A percentile compares a stretch with the other conserved stretches of the same genome.
Conservation (phyloP, 140 eudicot genomes). For the Anethum foeniculum region DNA sequence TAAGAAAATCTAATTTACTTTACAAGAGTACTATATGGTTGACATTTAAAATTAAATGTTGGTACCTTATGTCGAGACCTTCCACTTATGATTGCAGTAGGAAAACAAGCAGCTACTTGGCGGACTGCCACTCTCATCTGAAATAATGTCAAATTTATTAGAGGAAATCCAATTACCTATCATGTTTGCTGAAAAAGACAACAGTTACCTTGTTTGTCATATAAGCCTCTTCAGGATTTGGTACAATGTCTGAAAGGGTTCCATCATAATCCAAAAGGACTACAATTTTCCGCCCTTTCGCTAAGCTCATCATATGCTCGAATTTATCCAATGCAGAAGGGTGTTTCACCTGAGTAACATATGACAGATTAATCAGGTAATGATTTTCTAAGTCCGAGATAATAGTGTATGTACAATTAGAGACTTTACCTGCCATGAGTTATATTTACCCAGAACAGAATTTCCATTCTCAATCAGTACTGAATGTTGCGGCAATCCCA, state of each 20-base stretch:
- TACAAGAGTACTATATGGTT: background rate
- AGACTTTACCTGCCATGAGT: constrained; percentile 31
- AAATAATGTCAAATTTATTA: background rate
- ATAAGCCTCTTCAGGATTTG: constrained; percentile 36
- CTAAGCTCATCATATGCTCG: constrained; percentile 25
- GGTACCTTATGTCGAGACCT: constrained; percentile 34
- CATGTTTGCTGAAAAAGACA: background rate
- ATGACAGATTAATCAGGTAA: background rate
- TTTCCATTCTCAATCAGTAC: constrained; percentile 13
- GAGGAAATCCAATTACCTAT: background rate
- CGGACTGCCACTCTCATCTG: constrained; percentile 33
- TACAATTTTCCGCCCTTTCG: constrained; percentile 28
- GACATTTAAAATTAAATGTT: background rate
- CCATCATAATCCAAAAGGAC: constrained; percentile 45
- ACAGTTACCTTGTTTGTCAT: constrained; percentile 31
- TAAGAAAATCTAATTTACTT: background rate
- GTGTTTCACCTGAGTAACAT: constrained; percentile 24
- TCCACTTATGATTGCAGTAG: constrained; percentile 45
- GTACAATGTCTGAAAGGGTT: constrained; percentile 38
- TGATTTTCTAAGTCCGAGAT: background rate
- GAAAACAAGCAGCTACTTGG: constrained; percentile 34
- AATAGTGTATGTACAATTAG: background rate
- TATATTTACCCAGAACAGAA: constrained; percentile 16
- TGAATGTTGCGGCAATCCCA: constrained; percentile 6
- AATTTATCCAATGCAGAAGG: constrained; percentile 39